These are phyloP conservation scores for Cryomyces minteri DNA, from an alignment of 495 filamentous ascomycete genomes.

Conservation along the genomic window DNA sequence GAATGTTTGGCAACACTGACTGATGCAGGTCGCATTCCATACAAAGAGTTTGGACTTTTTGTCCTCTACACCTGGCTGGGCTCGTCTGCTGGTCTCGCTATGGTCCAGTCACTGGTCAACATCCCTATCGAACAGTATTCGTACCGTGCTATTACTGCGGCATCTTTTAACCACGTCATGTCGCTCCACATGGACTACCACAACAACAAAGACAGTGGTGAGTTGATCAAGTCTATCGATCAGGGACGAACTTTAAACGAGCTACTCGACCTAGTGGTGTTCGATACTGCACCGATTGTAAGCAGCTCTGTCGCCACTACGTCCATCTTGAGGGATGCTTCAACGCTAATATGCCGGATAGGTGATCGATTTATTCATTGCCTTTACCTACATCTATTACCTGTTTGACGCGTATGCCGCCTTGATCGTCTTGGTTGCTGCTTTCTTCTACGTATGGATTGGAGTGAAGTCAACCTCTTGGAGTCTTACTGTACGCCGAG, in stretches of 20 bases:
- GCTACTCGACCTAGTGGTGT: conserved; percentile 47
- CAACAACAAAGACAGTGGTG: conserved; percentile 51
- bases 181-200: conserved; percentile 65
- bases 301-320: no score
- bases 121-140: conserved; percentile 38
- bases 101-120: conserved; percentile 7
- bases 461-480: no score
- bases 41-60: conserved; percentile 17
- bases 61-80: conserved; percentile 8
- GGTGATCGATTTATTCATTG: conserved; percentile 49
- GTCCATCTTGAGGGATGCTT: no score
- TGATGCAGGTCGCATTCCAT: no score
- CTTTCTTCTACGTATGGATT: conserved; percentile 40
- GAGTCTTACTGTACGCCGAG: conserved; percentile 3
- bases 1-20: no score
- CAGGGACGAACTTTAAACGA: conserved; percentile 44
- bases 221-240: conserved; percentile 46
- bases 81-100: conserved; percentile 5
- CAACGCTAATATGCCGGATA: no score
- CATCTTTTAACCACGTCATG: conserved; percentile 61
- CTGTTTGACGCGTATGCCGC: conserved; percentile 61
- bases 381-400: conserved; percentile 46
- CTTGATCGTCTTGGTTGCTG: conserved; percentile 44
- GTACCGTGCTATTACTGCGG: conserved; percentile 37
- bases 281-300: conserved; percentile 46